phyloP scores from a whole-genome alignment of 352 stramenopile species.

The Globisporangium alternatum region DNA sequence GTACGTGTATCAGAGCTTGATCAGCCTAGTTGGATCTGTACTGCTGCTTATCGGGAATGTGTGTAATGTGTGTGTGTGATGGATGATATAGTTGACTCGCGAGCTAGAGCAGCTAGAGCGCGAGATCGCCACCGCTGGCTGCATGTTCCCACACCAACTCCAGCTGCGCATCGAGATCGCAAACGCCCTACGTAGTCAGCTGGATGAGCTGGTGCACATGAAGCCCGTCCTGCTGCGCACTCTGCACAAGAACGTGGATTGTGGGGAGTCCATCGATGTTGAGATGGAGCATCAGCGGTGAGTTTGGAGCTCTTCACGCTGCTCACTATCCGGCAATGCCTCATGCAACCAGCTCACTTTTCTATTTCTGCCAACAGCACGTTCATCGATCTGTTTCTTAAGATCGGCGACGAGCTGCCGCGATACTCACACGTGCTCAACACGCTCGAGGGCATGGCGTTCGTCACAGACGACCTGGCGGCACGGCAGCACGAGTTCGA shows the following conservation, averaged over 20 bases:
- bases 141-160: conserved; percentile 29
- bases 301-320: background rate
- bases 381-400: conserved; percentile 52
- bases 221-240: conserved; percentile 39
- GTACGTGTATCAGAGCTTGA: conserved; percentile 5
- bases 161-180: conserved; percentile 21
- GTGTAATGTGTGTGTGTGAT: no score
- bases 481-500: conserved; percentile 26
- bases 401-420: conserved; percentile 41
- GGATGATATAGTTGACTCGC: conserved; percentile 24
- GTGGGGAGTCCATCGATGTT: conserved; percentile 30
- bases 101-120: conserved; percentile 38
- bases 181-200: conserved; percentile 22
- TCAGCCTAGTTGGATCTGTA: background rate
- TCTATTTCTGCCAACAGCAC: conserved; percentile 17
- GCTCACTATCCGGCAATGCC: background rate
- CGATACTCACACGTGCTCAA: conserved; percentile 27
- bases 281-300: conserved; percentile 45
- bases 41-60: background rate
- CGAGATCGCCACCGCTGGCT: conserved; percentile 21
- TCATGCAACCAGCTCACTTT: background rate
- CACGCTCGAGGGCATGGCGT: conserved; percentile 16
- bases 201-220: conserved; percentile 30
- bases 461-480: conserved; percentile 14
- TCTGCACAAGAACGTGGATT: conserved; percentile 29